Conservation (phyloP, 805 yeast genomes). For the Kodamaea jinghongensis region DNA sequence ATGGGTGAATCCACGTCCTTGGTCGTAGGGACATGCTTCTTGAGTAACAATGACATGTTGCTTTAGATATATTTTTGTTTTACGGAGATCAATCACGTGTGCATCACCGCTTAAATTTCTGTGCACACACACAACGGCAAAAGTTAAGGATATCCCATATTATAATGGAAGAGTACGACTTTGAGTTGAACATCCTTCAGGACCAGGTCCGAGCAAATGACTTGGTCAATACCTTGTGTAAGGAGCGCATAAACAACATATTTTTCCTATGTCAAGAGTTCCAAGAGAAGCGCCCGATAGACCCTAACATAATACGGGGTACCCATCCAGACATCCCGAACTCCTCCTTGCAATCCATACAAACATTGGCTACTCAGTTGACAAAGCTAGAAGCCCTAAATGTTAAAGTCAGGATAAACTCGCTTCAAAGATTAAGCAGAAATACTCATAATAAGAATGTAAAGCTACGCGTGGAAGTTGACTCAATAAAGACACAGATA, state of each 20-base stretch:
- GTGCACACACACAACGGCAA: background rate
- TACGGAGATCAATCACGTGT: too few relatives aligned
- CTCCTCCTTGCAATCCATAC: slow-evolving; percentile 17
- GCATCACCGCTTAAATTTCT: too few relatives aligned
- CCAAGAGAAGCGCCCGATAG: slow-evolving; percentile 21
- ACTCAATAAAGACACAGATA: background rate
- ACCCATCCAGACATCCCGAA: slow-evolving; percentile 14
- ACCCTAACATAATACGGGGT: slow-evolving; percentile 17
- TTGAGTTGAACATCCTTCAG: slow-evolving; percentile 5
- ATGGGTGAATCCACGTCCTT: slow-evolving; percentile 12
- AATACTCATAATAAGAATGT: background rate
- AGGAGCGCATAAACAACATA: slow-evolving; percentile 25
- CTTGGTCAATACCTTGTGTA: slow-evolving; percentile 16
- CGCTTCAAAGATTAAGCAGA: slow-evolving; percentile 2
- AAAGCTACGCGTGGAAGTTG: background rate
- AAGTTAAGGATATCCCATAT: background rate
- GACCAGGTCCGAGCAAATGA: slow-evolving; percentile 20
- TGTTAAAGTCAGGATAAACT: slow-evolving; percentile 15
- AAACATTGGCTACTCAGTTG: slow-evolving; percentile 28
- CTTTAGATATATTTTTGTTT: background rate
- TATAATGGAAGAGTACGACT: slow-evolving; percentile 2
- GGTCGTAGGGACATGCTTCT: slow-evolving; percentile 1
- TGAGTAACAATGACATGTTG: slow-evolving; percentile 2
- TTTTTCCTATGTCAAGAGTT: slow-evolving; percentile 15
- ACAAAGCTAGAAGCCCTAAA: slow-evolving; percentile 25